A percentile compares a stretch with the other conserved stretches of the same genome.
Conservation (phyloP, 2,329 filamentous ascomycete species). For the Hypoxylon sp. region DNA sequence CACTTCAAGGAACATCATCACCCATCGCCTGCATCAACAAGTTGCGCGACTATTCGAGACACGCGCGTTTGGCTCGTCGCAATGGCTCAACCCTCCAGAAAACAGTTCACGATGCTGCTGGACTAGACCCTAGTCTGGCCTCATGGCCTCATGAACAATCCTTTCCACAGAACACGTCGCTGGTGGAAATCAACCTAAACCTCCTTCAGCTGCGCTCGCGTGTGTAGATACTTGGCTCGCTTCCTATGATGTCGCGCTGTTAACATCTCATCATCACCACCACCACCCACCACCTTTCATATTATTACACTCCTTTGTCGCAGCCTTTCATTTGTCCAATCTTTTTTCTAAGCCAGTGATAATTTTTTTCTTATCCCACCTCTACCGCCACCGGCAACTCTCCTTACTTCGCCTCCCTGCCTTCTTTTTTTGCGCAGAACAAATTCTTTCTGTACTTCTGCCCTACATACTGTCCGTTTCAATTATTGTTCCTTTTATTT, state of each 20-base stretch:
- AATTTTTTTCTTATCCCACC: conserved; percentile 37
- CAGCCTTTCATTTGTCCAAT: conserved; percentile 30
- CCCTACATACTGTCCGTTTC: conserved; percentile 28
- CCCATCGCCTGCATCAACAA: conserved; percentile 33
- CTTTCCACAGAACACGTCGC: conserved; percentile 30
- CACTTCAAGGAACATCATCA: conserved; percentile 34
- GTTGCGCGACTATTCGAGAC: conserved; percentile 40
- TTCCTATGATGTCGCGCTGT: conserved; percentile 33
- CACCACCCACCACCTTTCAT: conserved; percentile 13
- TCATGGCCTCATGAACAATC: conserved; percentile 9
- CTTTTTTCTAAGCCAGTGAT: conserved; percentile 33
- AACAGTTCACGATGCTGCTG: conserved; percentile 25
- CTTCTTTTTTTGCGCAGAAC: conserved; percentile 23
- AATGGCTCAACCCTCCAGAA: conserved; percentile 22
- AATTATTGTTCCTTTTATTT: conserved; percentile 35
- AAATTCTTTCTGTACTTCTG: conserved; percentile 40
- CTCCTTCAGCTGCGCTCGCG: conserved; percentile 16
- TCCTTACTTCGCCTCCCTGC: conserved; percentile 42
- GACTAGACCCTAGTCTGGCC: conserved; percentile 14
- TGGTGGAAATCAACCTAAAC: conserved; percentile 24
- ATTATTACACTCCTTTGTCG: conserved; percentile 35
- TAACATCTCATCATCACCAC: conserved; percentile 33
- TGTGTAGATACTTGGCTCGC: conserved; percentile 31
- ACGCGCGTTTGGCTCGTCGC: conserved; percentile 36
- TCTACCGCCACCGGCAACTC: conserved; percentile 39